Percentiles rank a stretch among this genome's conserved stretches.
phyloP scores from a whole-genome alignment of 116 monocot species.

The Dioscorea cayenensis region DNA sequence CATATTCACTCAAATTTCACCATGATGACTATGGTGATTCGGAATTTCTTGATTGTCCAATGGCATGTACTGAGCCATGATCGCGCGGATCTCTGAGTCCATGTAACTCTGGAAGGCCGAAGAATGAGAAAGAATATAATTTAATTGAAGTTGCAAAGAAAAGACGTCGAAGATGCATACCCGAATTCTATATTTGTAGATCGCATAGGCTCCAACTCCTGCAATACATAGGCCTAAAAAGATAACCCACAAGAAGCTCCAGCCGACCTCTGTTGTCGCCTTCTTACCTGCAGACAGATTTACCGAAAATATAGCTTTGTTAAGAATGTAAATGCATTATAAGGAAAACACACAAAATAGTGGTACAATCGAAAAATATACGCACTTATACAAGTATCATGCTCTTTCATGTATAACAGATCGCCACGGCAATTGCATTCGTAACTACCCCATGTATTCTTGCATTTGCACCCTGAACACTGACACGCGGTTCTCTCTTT shows the following conservation, averaged over 20 bases:
- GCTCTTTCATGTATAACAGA: constrained; percentile 76
- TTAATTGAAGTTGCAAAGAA: not conserved
- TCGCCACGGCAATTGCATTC: constrained; percentile 69
- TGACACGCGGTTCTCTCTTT: constrained; percentile 68
- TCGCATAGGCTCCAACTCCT: constrained; percentile 63
- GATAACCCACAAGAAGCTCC: constrained; percentile 85
- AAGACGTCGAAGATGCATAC: constrained; percentile 17
- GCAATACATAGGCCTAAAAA: constrained; percentile 58
- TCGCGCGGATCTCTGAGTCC: constrained; percentile 90
- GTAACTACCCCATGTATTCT: constrained; percentile 84
- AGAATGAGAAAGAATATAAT: not conserved
- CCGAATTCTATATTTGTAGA: constrained; percentile 90
- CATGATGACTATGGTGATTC: constrained; percentile 34
- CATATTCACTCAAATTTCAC: constrained; percentile 29
- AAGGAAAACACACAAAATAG: not conserved
- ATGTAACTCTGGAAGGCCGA: constrained; percentile 58
- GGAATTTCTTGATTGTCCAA: constrained; percentile 67
- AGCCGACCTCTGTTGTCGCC: constrained; percentile 47
- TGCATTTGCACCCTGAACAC: constrained; percentile 67
- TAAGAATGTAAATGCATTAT: not conserved
- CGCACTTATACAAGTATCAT: constrained; percentile 90
- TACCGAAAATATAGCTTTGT: not conserved
- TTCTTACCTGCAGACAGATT: constrained; percentile 53
- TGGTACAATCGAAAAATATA: not conserved
- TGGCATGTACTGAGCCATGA: constrained; percentile 97